Evolutionary conservation across 257 asterid genomes (phyloP).

Genomic region (Solanum pimpinellifolium): DNA sequence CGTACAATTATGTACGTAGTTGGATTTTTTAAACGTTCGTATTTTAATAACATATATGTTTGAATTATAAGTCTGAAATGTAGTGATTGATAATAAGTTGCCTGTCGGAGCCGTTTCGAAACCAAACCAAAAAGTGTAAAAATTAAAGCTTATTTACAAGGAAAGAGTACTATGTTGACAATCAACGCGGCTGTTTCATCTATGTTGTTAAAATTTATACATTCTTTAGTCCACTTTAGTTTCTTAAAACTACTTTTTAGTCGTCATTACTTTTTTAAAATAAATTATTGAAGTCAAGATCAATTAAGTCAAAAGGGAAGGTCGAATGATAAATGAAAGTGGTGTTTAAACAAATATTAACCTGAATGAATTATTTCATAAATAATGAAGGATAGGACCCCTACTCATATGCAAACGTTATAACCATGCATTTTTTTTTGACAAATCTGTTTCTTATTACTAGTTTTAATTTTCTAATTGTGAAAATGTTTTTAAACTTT

Average conservation of each 20-base stretch:
- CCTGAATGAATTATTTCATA: not conserved
- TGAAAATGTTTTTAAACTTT: too few relatives aligned
- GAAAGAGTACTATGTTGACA: not conserved
- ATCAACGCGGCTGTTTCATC: not conserved
- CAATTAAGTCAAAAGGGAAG: not conserved
- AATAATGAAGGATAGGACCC: not conserved
- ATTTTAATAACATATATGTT: not conserved
- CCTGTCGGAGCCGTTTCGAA: not conserved
- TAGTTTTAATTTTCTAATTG: too few relatives aligned
- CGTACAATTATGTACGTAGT: not conserved
- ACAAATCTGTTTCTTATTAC: too few relatives aligned
- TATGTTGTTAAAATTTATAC: not conserved
- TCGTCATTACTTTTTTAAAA: not conserved
- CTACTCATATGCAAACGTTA: not conserved
- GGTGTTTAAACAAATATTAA: not conserved
- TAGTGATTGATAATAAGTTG: too few relatives aligned
- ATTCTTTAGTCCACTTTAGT: not conserved
- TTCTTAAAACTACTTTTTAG: not conserved
- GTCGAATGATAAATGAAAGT: not conserved
- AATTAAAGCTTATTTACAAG: not conserved
- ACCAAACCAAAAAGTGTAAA: not conserved
- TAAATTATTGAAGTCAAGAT: not conserved
- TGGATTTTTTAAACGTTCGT: not conserved
- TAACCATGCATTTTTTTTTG: not conserved
- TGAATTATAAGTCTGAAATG: not conserved